Conservation (phyloP, 2,329 filamentous ascomycete genomes). For the Sporothrix variecibatus region DNA sequence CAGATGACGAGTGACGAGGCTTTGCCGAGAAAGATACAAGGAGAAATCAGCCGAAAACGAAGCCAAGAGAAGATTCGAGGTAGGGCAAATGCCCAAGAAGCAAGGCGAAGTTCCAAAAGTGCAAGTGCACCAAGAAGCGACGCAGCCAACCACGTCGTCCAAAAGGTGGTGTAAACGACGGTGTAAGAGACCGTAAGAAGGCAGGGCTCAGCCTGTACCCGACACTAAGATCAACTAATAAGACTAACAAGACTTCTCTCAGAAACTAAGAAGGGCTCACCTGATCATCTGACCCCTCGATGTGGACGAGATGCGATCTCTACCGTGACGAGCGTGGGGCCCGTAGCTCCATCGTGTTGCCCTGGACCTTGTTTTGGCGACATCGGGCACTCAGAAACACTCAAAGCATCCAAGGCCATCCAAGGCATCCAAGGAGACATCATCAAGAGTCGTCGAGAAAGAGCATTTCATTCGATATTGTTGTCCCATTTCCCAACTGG, state of each 20-base stretch:
- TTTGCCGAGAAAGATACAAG: not conserved
- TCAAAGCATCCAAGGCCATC: not conserved
- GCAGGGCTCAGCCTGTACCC: not conserved
- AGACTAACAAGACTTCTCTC: too few species aligned
- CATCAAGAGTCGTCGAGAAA: not conserved
- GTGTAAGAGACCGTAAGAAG: not conserved
- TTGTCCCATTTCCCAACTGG: slow-evolving; percentile 18
- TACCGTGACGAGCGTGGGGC: not conserved
- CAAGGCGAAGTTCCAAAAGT: not conserved
- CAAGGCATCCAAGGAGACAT: not conserved
- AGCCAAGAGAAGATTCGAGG: not conserved
- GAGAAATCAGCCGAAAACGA: not conserved
- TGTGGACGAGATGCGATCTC: not conserved
- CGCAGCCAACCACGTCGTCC: not conserved
- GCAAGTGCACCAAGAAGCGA: not conserved
- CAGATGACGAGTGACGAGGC: too few species aligned
- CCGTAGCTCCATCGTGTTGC: slow-evolving; percentile 1
- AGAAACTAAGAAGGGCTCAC: not conserved
- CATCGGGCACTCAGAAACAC: not conserved
- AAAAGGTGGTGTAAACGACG: not conserved
- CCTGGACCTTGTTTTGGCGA: not conserved
- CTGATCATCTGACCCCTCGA: slow-evolving; percentile 13
- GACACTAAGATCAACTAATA: not conserved
- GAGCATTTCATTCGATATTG: not conserved
- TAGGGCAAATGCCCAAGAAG: not conserved